Conservation (phyloP, 768 basidiomycete genomes). For the Suillus sp. region DNA sequence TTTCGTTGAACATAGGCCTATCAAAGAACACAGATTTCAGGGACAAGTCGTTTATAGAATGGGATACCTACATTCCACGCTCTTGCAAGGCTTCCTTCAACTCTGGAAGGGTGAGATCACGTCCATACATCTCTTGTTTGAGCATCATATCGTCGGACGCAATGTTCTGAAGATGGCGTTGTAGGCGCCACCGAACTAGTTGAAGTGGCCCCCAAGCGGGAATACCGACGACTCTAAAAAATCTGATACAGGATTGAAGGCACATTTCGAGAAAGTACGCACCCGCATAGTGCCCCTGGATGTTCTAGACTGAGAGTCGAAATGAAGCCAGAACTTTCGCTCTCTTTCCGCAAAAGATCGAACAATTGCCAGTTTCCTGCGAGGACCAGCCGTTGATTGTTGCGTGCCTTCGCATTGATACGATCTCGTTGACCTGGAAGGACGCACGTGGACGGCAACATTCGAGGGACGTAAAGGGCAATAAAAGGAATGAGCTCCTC, state of each 20-base stretch:
- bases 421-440: conserved; percentile 78
- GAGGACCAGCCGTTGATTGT: conserved; percentile 46
- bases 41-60: not conserved
- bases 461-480: conserved; percentile 80
- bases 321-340: conserved; percentile 32
- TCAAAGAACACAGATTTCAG: conserved; percentile 10
- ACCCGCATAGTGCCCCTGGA: conserved; percentile 59
- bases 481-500: conserved; percentile 85
- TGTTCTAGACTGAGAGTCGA: conserved; percentile 14
- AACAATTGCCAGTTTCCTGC: conserved; percentile 41
- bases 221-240: conserved; percentile 37
- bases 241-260: not conserved
- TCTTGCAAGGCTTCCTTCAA: conserved; percentile 69
- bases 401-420: conserved; percentile 53
- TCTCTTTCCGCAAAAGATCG: conserved; percentile 37
- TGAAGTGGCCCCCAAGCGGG: conserved; percentile 40
- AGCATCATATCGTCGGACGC: conserved; percentile 67
- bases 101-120: conserved; percentile 52
- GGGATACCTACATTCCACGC: conserved; percentile 68
- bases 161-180: conserved; percentile 42
- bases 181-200: conserved; percentile 38
- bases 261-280: conserved; percentile 26
- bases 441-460: conserved; percentile 86
- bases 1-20: conserved; percentile 38
- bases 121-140: conserved; percentile 46